phyloP scores from a whole-genome alignment of 768 basidiomycete species.

The Pilatotrama ljubarskyi region DNA sequence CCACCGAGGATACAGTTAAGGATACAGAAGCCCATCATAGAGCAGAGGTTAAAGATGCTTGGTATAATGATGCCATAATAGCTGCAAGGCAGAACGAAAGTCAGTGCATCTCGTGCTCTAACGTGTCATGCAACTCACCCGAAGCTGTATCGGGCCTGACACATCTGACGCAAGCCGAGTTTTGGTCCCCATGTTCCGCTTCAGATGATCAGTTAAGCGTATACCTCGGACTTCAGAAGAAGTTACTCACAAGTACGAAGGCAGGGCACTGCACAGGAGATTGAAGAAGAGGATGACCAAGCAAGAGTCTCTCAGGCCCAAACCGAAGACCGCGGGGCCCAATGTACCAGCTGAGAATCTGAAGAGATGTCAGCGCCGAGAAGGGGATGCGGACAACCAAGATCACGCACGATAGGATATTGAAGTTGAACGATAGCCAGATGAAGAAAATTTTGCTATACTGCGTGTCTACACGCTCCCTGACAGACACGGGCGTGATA shows the following conservation, averaged over 20 bases:
- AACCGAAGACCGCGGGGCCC: conserved; percentile 45
- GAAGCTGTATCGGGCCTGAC: conserved; percentile 63
- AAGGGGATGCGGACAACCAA: not conserved
- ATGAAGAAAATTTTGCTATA: conserved; percentile 44
- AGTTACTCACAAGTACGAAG: conserved; percentile 43
- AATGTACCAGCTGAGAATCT: conserved; percentile 51
- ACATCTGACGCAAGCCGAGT: conserved; percentile 81
- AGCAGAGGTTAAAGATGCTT: conserved; percentile 49
- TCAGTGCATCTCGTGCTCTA: conserved; percentile 33
- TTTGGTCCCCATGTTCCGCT: conserved; percentile 77
- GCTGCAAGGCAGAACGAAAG: conserved; percentile 35
- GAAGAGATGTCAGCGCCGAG: not conserved
- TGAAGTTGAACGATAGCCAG: conserved; percentile 42
- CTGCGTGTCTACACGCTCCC: conserved; percentile 39
- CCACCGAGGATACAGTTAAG: conserved; percentile 64
- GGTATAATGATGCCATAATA: conserved; percentile 54
- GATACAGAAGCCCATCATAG: conserved; percentile 56
- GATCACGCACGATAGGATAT: conserved; percentile 26
- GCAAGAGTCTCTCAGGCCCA: conserved; percentile 46
- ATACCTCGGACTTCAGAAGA: not conserved
- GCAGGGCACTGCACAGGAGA: conserved; percentile 41
- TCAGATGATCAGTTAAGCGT: not conserved
- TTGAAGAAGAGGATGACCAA: conserved; percentile 50
- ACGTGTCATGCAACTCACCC: conserved; percentile 40
- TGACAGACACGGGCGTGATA: conserved; percentile 36